Evolutionary conservation across 331 rosid species (phyloP).

Genomic region (Quercus phellos): DNA sequence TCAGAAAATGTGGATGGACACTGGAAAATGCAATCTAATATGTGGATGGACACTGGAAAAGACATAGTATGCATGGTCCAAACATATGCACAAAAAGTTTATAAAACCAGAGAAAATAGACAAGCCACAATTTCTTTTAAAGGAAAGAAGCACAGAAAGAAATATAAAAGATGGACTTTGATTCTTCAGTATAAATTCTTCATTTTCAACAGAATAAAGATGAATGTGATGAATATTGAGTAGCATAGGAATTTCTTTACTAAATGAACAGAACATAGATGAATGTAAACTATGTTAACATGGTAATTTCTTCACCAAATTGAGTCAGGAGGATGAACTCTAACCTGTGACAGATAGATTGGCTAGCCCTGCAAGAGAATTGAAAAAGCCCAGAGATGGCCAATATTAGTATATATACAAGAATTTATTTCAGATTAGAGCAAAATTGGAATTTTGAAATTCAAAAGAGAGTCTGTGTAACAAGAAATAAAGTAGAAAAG

Average conservation of each 20-base stretch:
- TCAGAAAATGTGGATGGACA: background rate
- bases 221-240: background rate
- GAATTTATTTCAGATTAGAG: background rate
- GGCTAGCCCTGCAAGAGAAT: constrained; percentile 58
- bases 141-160: background rate
- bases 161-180: background rate
- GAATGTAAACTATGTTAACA: background rate
- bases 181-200: background rate
- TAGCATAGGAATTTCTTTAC: background rate
- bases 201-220: background rate
- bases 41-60: background rate
- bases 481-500: background rate
- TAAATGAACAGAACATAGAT: background rate
- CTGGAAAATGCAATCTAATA: background rate
- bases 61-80: background rate
- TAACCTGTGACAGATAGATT: constrained; percentile 91
- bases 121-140: background rate
- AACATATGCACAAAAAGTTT: background rate
- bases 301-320: background rate
- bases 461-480: background rate
- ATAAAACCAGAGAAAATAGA: background rate
- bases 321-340: constrained; percentile 26
- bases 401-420: background rate
- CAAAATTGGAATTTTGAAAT: background rate
- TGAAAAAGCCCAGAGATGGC: background rate